Percentiles rank a stretch among this genome's conserved stretches.
Conservation (phyloP, 805 yeast species). For the Pichia heedii region DNA sequence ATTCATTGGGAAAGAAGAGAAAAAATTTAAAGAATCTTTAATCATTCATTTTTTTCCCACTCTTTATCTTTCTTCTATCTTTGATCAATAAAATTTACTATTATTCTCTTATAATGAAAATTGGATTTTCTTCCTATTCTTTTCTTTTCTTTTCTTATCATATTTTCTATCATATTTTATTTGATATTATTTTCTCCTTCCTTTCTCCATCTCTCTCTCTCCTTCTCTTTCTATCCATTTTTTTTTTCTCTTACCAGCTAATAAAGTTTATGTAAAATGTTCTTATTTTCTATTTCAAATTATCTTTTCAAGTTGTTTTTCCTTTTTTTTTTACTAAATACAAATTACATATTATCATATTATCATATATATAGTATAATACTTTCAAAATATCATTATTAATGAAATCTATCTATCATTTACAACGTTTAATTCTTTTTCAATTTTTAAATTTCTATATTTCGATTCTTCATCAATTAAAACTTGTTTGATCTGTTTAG, state of each 20-base stretch:
- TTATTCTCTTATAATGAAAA: too few species aligned
- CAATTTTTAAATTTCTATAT: slow-evolving; percentile 16
- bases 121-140: too few species aligned
- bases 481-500: slow-evolving; percentile 50
- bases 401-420: slow-evolving; percentile 19
- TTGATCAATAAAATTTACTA: too few species aligned
- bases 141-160: too few species aligned
- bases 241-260: too few species aligned
- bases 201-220: background rate
- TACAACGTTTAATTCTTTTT: slow-evolving; percentile 24
- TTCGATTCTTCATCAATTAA: slow-evolving; percentile 43
- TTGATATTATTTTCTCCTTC: background rate
- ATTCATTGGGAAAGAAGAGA: slow-evolving; percentile 64
- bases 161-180: too few species aligned
- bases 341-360: too few species aligned
- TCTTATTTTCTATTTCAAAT: background rate
- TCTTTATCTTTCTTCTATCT: too few species aligned
- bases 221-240: background rate
- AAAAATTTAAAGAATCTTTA: slow-evolving; percentile 2
- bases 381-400: background rate
- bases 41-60: too few species aligned
- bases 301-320: too few species aligned
- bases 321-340: too few species aligned
- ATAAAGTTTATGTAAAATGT: too few species aligned
- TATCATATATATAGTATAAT: background rate